Percentiles rank a stretch among this genome's conserved stretches.
Conservation (phyloP, 441 rosid genomes). For the Populus hybrid region DNA sequence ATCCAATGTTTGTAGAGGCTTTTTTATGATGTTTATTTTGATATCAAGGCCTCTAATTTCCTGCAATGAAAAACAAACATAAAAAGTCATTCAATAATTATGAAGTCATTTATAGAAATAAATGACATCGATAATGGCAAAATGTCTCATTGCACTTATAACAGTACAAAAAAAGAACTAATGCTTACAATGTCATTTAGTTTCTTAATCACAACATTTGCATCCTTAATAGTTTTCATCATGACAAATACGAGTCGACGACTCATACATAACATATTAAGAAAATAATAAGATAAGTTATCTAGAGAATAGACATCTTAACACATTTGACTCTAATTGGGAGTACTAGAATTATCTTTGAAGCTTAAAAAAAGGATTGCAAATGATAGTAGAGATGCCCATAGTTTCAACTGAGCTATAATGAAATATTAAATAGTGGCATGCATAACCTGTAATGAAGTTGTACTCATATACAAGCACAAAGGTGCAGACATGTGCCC, state of each 20-base stretch:
- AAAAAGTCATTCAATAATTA: conserved; percentile 9
- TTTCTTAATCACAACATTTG: conserved; percentile 71
- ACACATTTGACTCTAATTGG: too few relatives aligned
- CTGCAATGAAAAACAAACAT: conserved; percentile 25
- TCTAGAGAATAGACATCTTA: neutral
- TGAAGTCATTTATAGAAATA: conserved; percentile 8
- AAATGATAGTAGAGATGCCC: too few relatives aligned
- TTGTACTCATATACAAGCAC: too few relatives aligned
- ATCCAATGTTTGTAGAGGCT: conserved; percentile 52
- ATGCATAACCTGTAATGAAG: too few relatives aligned
- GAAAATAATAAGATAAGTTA: neutral
- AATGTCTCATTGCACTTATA: neutral
- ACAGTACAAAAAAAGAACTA: neutral
- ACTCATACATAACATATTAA: conserved; percentile 75
- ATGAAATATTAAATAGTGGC: too few relatives aligned
- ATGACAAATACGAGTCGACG: conserved; percentile 84
- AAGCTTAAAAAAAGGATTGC: too few relatives aligned
- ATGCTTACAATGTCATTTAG: conserved; percentile 68
- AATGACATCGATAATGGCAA: neutral
- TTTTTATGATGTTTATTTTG: conserved; percentile 81
- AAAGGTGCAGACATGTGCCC: too few relatives aligned
- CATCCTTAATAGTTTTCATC: conserved; percentile 82
- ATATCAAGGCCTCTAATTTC: conserved; percentile 75
- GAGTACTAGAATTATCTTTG: too few relatives aligned
- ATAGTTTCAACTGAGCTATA: too few relatives aligned